Conservation (phyloP, 768 basidiomycete genomes). For the Russula lepida region DNA sequence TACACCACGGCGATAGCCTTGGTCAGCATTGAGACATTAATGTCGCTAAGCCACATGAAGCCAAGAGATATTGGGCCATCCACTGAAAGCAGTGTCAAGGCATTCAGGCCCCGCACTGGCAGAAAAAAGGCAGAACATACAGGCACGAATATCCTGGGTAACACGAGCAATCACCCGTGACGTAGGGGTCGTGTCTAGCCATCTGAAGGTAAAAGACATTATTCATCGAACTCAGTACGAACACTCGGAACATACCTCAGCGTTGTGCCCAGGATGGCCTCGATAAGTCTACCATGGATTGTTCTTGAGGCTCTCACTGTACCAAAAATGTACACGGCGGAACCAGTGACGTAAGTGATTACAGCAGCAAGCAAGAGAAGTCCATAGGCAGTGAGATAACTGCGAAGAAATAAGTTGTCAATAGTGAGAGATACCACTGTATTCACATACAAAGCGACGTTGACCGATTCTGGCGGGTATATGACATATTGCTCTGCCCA, state of each 20-base stretch:
- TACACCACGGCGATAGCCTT: conserved; percentile 33
- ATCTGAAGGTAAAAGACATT: conserved; percentile 25
- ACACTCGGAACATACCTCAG: conserved; percentile 43
- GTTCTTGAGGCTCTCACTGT: conserved; percentile 43
- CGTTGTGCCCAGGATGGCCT: conserved; percentile 51
- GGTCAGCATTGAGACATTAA: conserved; percentile 29
- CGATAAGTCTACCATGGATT: conserved; percentile 45
- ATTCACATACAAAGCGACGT: conserved; percentile 28
- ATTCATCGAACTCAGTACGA: not conserved
- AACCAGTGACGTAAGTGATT: conserved; percentile 29
- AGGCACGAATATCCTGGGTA: conserved; percentile 51
- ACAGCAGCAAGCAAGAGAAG: conserved; percentile 30
- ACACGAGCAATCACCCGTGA: conserved; percentile 58
- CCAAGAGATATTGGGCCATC: conserved; percentile 29
- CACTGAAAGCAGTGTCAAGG: conserved; percentile 21
- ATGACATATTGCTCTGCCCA: conserved; percentile 38
- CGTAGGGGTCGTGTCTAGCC: conserved; percentile 42
- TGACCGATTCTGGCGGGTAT: conserved; percentile 29
- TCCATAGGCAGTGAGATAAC: conserved; percentile 43
- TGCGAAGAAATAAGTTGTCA: conserved; percentile 20
- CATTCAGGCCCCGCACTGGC: not conserved
- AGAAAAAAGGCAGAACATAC: conserved; percentile 18
- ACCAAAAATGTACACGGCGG: conserved; percentile 38
- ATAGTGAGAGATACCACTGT: not conserved
- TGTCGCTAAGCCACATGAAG: conserved; percentile 27